Percentiles rank a stretch among this genome's conserved stretches.
phyloP scores from a whole-genome alignment of 192 early-diverging fungal genomes.

The Rhizophagus clarus region DNA sequence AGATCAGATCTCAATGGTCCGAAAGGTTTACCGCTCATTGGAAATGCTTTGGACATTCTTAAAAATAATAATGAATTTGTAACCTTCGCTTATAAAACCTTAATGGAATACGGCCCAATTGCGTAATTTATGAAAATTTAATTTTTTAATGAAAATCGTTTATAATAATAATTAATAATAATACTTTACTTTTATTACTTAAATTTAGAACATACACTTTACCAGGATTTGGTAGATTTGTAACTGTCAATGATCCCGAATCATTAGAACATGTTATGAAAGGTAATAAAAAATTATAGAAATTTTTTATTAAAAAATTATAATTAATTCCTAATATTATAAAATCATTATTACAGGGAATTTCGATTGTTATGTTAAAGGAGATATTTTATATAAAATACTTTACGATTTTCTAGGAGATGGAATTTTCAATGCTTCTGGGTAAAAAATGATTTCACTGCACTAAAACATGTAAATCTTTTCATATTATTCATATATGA shows the following conservation, averaged over 20 bases:
- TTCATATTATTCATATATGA: neutral
- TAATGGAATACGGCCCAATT: neutral
- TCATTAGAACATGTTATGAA: conserved; percentile 41
- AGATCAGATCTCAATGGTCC: conserved; percentile 38
- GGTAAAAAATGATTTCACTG: neutral
- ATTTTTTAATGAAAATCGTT: too few species aligned
- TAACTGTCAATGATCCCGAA: conserved; percentile 36
- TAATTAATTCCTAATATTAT: too few species aligned
- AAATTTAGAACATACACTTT: conserved; percentile 35
- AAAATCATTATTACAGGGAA: neutral
- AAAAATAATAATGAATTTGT: neutral
- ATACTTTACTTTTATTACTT: conserved; percentile 20
- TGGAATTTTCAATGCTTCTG: neutral
- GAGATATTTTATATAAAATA: neutral
- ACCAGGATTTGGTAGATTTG: conserved; percentile 36
- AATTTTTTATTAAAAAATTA: neutral
- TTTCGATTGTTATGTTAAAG: neutral
- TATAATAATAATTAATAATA: too few species aligned
- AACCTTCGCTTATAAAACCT: neutral
- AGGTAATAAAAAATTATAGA: neutral
- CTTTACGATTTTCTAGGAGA: neutral
- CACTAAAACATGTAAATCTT: too few species aligned
- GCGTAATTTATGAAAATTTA: neutral
- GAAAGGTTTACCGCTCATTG: conserved; percentile 35
- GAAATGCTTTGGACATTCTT: conserved; percentile 35